Evolutionary conservation across 495 filamentous ascomycete species (phyloP).

Genomic region (Cercophora samala): DNA sequence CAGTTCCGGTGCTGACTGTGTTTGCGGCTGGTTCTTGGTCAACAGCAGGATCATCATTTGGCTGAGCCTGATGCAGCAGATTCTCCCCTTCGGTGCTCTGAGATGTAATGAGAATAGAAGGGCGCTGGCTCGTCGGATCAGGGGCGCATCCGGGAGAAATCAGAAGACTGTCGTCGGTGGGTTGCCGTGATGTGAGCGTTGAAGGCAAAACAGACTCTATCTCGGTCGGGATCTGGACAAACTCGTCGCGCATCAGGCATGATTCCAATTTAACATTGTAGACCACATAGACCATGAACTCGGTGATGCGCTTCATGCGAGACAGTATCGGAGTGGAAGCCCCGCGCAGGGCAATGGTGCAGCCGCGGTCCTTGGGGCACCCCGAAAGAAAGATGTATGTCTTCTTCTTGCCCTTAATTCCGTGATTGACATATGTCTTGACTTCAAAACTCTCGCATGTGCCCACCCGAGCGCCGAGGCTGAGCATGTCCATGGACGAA

Average conservation of each 20-base stretch:
- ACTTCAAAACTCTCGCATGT: constrained; percentile 84
- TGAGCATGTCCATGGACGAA: constrained; percentile 91
- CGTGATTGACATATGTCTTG: constrained; percentile 83
- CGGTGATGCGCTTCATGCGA: constrained; percentile 88
- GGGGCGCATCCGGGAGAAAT: neutral
- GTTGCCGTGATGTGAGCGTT: constrained; percentile 24
- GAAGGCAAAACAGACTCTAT: constrained; percentile 32
- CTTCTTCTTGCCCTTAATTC: constrained; percentile 71
- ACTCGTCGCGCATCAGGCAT: constrained; percentile 92
- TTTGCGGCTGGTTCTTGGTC: constrained; percentile 17
- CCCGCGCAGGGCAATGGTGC: constrained; percentile 91
- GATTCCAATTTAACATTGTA: constrained; percentile 98
- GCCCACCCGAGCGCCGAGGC: constrained; percentile 75
- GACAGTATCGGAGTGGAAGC: constrained; percentile 64
- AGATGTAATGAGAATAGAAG: constrained; percentile 24
- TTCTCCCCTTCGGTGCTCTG: constrained; percentile 28
- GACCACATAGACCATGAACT: constrained; percentile 98
- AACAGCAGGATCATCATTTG: neutral
- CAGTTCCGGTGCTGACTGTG: neutral
- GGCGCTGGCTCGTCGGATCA: constrained; percentile 6
- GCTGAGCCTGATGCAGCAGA: constrained; percentile 7
- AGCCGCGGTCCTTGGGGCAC: constrained; percentile 87
- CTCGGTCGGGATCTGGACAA: constrained; percentile 75
- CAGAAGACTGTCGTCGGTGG: constrained; percentile 25
- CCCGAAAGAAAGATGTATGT: constrained; percentile 96